Percentiles rank a stretch among this genome's conserved stretches.
Evolutionary conservation across 495 filamentous ascomycete genomes (phyloP).

Genomic region (Aspergillus conjunctus): DNA sequence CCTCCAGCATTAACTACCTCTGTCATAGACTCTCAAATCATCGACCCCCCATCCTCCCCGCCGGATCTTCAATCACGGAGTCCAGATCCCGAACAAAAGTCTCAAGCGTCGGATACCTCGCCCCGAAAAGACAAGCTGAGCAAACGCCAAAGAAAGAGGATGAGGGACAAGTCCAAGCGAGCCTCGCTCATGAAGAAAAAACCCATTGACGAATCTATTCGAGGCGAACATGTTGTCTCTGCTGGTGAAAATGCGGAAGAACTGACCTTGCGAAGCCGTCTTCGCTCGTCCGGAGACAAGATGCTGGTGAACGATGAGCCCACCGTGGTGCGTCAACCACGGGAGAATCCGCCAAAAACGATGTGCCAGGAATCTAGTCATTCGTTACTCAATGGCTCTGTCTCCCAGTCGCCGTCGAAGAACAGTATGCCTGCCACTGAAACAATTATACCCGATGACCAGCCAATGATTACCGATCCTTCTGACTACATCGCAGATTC

Average conservation of each 20-base stretch:
- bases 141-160: slow-evolving; percentile 25
- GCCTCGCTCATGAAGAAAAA: slow-evolving; percentile 13
- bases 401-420: background rate
- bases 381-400: background rate
- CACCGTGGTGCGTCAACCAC: background rate
- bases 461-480: background rate
- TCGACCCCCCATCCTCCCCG: slow-evolving; percentile 46
- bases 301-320: slow-evolving; percentile 14
- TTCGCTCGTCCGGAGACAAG: slow-evolving; percentile 35
- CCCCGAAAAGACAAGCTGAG: slow-evolving; percentile 8
- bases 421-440: background rate
- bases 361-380: background rate
- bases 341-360: slow-evolving; percentile 3
- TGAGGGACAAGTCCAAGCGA: slow-evolving; percentile 20
- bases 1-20: slow-evolving; percentile 23
- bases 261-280: slow-evolving; percentile 31
- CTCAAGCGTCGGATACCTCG: slow-evolving; percentile 1
- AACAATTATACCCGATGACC: background rate
- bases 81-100: slow-evolving; percentile 25
- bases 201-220: background rate
- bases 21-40: slow-evolving; percentile 20
- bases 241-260: slow-evolving; percentile 21
- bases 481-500: slow-evolving; percentile 27
- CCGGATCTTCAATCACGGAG: slow-evolving; percentile 35
- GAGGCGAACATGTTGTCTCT: slow-evolving; percentile 1